phyloP scores from a whole-genome alignment of 2,329 filamentous ascomycete genomes.

The Dothiorella sarmentorum region DNA sequence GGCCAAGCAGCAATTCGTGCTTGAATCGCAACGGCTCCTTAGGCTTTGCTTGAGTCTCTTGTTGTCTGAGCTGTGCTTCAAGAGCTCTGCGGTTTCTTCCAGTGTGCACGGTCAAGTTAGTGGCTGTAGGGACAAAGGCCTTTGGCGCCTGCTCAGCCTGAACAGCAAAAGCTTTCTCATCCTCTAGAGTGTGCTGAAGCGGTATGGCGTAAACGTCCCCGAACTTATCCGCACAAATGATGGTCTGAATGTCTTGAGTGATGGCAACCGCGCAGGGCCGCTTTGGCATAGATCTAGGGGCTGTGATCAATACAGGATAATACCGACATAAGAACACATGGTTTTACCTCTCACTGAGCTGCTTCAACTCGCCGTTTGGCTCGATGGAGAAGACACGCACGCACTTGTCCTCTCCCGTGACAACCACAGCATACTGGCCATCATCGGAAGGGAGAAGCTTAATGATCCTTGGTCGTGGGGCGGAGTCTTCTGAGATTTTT shows the following conservation, averaged over 20 bases:
- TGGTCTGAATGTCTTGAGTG: conserved; percentile 64
- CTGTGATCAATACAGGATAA: not conserved
- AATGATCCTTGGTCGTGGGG: conserved; percentile 56
- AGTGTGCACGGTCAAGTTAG: conserved; percentile 59
- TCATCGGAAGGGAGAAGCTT: conserved; percentile 63
- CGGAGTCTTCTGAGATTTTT: conserved; percentile 25
- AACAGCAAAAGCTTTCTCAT: conserved; percentile 25
- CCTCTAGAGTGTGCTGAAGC: conserved; percentile 50
- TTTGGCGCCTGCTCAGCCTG: conserved; percentile 27
- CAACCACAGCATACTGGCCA: conserved; percentile 66
- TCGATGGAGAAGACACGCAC: conserved; percentile 76
- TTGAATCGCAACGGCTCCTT: conserved; percentile 60
- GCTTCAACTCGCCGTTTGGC: conserved; percentile 56
- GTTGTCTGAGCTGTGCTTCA: conserved; percentile 53
- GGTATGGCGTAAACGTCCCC: conserved; percentile 92
- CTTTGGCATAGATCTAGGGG: conserved; percentile 79
- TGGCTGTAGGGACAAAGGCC: conserved; percentile 52
- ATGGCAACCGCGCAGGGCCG: conserved; percentile 74
- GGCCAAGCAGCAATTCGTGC: conserved; percentile 76
- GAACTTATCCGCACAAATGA: conserved; percentile 90
- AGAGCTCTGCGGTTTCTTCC: conserved; percentile 57
- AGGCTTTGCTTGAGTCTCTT: conserved; percentile 42
- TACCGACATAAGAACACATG: not conserved
- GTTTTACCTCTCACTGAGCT: conserved; percentile 68
- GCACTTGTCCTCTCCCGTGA: conserved; percentile 89